Base-by-base conservation (phyloP, 2,329 filamentous ascomycete species). In the Fusarium albidum region DNA sequence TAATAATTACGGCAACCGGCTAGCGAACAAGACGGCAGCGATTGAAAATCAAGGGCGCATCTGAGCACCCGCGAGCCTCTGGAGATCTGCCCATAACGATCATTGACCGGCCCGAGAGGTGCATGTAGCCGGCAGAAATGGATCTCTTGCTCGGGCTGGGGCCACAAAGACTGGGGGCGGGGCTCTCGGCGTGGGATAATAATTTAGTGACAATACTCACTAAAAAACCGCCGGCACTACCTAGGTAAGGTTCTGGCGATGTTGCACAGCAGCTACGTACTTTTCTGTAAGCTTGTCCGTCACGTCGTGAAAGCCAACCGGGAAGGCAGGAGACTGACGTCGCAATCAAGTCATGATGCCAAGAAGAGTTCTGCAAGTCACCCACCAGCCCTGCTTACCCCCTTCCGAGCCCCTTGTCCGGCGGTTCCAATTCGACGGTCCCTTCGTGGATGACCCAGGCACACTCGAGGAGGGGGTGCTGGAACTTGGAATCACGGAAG, bases 331-430 rank as follows among this genome's bases (percentile, higher is more conserved):
- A 28, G 40, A 31, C 17, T 66, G 64, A 66, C 64, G 64, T 65
- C 51, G 46, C 21, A 15, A 65, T 59, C 64, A 63, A 63, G 59
- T 66, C 63, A 66, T 58, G 7, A 51, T 49, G 58, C 58, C 58
- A 62, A 59, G 58, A 49, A 44, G 14, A 27, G 17, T 6, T 41
- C 52, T 62, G 59, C 59, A 59, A 52, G 59, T 62, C 58, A 58
- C 49, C 57, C 58, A 58, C 49, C 57, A 55, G 32, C 31, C 33
- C 52, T 62, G 58, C 49, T 49, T 35, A 55, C 38, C 49, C 58
- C 29, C 42, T 47, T 48, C 49, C 45, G 32, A 55, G 34, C 54
- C 58, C n/a, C 42, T 47, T 48, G 49, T 40, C 39, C 12, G 17
- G 10, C 39, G 43, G 41, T 55, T 48, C 53, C 39, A 61, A 61